These are phyloP conservation scores for Salvia sclarea DNA, from an alignment of 305 asterid genomes.

Conservation along the genomic window DNA sequence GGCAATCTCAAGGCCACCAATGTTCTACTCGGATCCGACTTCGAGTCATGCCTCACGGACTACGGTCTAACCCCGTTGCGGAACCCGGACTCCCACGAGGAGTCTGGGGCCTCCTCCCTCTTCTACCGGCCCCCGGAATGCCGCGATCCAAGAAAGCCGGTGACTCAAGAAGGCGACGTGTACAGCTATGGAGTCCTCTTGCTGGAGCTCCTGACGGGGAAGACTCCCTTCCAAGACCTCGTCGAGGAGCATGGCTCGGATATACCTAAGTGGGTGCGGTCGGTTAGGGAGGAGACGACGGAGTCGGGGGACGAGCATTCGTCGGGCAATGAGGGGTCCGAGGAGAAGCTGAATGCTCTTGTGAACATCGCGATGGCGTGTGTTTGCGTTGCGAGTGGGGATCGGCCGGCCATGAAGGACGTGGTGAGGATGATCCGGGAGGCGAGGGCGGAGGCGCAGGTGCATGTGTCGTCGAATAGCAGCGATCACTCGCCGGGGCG, in stretches of 20 bases:
- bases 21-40: constrained; percentile 83
- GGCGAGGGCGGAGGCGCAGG: constrained; percentile 84
- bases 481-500: constrained; percentile 95
- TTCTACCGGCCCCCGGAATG: constrained; percentile 94
- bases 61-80: constrained; percentile 69
- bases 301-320: constrained; percentile 79
- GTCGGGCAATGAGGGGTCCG: constrained; percentile 73
- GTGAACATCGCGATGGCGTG: constrained; percentile 75
- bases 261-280: constrained; percentile 80
- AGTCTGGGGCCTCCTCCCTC: constrained; percentile 79
- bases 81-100: constrained; percentile 69
- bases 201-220: constrained; percentile 88
- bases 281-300: constrained; percentile 82
- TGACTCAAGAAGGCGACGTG: constrained; percentile 81
- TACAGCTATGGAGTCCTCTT: constrained; percentile 95
- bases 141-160: constrained; percentile 64
- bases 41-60: constrained; percentile 94
- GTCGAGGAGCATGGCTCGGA: constrained; percentile 86
- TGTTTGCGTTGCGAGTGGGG: constrained; percentile 58
- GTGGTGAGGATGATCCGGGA: constrained; percentile 82
- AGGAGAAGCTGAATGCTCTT: constrained; percentile 76
- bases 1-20: constrained; percentile 91
- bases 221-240: constrained; percentile 90
- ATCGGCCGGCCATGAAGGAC: constrained; percentile 69
- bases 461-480: constrained; percentile 77